Evolutionary conservation across 139 green algal genomes (phyloP).

Genomic region (Chlorella sp.): DNA sequence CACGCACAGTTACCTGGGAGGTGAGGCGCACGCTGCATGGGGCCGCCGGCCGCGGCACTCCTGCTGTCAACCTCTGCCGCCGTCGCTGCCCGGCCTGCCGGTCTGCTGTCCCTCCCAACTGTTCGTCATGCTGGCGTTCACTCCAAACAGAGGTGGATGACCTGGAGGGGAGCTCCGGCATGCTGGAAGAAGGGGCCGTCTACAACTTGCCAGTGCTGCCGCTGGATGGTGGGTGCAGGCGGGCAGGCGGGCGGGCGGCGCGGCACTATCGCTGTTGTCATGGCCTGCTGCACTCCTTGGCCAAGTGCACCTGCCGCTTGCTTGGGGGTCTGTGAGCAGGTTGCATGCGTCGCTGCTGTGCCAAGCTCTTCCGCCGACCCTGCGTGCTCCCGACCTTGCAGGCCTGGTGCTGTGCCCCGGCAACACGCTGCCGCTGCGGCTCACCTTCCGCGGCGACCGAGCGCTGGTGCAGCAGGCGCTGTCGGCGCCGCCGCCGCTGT

Average conservation of each 20-base stretch:
- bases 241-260: neutral
- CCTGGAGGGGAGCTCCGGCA: neutral
- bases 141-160: conserved; percentile 6
- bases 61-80: neutral
- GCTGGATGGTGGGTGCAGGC: neutral
- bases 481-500: conserved; percentile 3
- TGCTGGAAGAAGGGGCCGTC: conserved; percentile 23
- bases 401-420: conserved; percentile 32
- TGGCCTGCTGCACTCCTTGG: neutral
- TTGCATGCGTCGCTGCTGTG: too few relatives aligned
- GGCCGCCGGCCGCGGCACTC: too few relatives aligned
- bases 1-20: conserved; percentile 18
- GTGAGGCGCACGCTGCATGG: neutral
- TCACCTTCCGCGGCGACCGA: conserved; percentile 20
- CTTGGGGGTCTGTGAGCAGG: too few relatives aligned
- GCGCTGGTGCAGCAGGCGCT: conserved; percentile 20
- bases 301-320: too few relatives aligned
- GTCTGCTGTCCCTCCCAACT: neutral
- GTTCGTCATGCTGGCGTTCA: neutral
- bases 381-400: too few relatives aligned
- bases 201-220: conserved; percentile 22
- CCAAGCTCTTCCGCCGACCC: too few relatives aligned
- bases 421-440: conserved; percentile 25
- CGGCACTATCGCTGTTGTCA: neutral
- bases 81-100: neutral